These are phyloP conservation scores for Fusarium nurragi DNA, from an alignment of 2,329 filamentous ascomycete species.

Conservation along the genomic window DNA sequence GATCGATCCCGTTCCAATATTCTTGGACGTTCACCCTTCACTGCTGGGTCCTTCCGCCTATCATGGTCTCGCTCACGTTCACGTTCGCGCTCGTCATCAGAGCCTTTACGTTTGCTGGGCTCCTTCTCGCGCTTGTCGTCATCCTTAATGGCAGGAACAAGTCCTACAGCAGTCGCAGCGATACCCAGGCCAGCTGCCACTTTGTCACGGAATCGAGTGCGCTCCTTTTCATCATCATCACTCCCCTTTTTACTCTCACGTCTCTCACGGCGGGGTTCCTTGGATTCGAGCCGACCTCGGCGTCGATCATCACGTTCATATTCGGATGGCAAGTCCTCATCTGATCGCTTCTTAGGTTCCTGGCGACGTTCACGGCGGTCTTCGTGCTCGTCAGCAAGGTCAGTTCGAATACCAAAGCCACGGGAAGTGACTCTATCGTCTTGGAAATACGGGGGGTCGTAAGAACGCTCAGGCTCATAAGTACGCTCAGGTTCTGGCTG, in stretches of 20 bases:
- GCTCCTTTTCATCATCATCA: constrained; percentile 53
- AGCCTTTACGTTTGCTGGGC: constrained; percentile 44
- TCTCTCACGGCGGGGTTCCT: constrained; percentile 45
- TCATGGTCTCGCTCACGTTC: constrained; percentile 38
- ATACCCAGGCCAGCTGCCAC: constrained; percentile 59
- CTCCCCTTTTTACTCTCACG: constrained; percentile 46
- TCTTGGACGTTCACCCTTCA: constrained; percentile 30
- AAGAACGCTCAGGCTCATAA: constrained; percentile 40
- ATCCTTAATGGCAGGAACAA: constrained; percentile 52
- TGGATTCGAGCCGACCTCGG: constrained; percentile 38
- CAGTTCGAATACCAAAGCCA: constrained; percentile 63
- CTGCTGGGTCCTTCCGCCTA: constrained; percentile 32
- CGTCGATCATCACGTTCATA: constrained; percentile 45
- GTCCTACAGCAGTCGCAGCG: constrained; percentile 59
- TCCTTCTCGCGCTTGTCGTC: constrained; percentile 52
- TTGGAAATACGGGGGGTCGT: constrained; percentile 51
- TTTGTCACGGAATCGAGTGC: constrained; percentile 59
- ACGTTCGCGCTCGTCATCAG: constrained; percentile 46
- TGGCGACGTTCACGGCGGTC: constrained; percentile 55
- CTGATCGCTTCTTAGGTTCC: constrained; percentile 46
- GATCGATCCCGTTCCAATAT: neutral
- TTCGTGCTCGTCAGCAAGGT: constrained; percentile 50
- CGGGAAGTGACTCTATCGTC: constrained; percentile 59
- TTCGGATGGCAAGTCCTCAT: constrained; percentile 46
- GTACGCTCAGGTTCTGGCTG: constrained; percentile 50